Evolutionary conservation across 2,329 filamentous ascomycete species (phyloP).

Genomic region (Claviceps pazoutovae): DNA sequence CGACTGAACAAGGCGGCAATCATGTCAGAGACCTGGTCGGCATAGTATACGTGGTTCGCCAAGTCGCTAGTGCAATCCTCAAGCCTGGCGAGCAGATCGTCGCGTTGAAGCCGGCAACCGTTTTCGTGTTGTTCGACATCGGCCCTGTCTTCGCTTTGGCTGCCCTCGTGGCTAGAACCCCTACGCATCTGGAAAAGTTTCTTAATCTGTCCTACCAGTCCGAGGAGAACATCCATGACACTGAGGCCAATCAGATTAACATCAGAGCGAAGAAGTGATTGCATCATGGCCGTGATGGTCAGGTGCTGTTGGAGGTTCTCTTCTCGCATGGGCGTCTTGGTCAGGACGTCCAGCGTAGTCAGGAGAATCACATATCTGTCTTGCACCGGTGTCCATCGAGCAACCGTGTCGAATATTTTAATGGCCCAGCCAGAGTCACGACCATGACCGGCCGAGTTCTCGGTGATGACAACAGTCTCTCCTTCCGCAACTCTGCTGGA

Average conservation of each 20-base stretch:
- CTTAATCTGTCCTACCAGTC: conserved; percentile 72
- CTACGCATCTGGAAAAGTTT: conserved; percentile 54
- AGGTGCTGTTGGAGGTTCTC: conserved; percentile 61
- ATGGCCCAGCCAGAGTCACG: conserved; percentile 61
- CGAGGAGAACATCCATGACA: conserved; percentile 85
- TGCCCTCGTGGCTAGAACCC: conserved; percentile 18
- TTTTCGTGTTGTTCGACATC: conserved; percentile 19
- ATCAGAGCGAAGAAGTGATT: conserved; percentile 70
- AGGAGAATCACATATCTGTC: conserved; percentile 85
- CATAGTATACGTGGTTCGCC: conserved; percentile 91
- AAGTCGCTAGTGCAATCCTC: conserved; percentile 80
- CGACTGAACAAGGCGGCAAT: conserved; percentile 65
- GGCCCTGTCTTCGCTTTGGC: conserved; percentile 20
- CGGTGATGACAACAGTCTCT: conserved; percentile 37
- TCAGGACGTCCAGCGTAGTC: conserved; percentile 62
- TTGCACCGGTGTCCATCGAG: conserved; percentile 84
- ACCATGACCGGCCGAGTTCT: conserved; percentile 24
- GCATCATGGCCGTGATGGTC: conserved; percentile 62
- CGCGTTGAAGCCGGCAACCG: conserved; percentile 31
- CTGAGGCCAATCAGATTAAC: conserved; percentile 91
- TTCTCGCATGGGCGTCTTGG: conserved; percentile 53
- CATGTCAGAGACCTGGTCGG: conserved; percentile 93
- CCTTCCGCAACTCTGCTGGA: conserved; percentile 40
- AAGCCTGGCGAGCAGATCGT: conserved; percentile 54
- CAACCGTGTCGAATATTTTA: conserved; percentile 63